A percentile compares a stretch with the other conserved stretches of the same genome.
Conservation (phyloP, 2,329 filamentous ascomycete genomes). For the Waltergamsia citrina region DNA sequence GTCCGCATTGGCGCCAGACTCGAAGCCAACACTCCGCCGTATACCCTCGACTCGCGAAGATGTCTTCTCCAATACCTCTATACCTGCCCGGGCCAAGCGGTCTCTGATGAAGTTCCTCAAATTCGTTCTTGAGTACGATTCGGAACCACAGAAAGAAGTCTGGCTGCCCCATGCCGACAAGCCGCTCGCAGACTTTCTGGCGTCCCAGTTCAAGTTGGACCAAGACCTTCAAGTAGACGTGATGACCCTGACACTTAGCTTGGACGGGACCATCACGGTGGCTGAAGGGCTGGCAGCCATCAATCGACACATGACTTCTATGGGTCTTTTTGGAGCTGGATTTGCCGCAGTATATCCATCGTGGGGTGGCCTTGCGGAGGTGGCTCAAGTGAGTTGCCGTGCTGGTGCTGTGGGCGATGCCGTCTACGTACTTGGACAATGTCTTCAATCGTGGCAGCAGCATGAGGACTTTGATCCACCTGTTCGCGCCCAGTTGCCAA, state of each 20-base stretch:
- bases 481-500: slow-evolving; percentile 43
- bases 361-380: slow-evolving; percentile 84
- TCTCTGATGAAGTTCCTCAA: slow-evolving; percentile 89
- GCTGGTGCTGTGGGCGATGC: slow-evolving; percentile 85
- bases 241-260: slow-evolving; percentile 62
- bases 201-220: slow-evolving; percentile 57
- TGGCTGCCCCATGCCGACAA: slow-evolving; percentile 50
- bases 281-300: slow-evolving; percentile 62
- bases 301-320: slow-evolving; percentile 72
- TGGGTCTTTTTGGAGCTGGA: slow-evolving; percentile 78
- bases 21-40: slow-evolving; percentile 42
- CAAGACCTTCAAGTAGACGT: slow-evolving; percentile 53
- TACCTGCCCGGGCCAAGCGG: slow-evolving; percentile 75
- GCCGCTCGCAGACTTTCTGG: slow-evolving; percentile 50
- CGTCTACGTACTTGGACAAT: slow-evolving; percentile 76
- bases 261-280: slow-evolving; percentile 53
- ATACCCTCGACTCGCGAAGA: slow-evolving; percentile 89
- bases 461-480: slow-evolving; percentile 12
- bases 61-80: slow-evolving; percentile 69
- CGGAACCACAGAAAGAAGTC: slow-evolving; percentile 37
- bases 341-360: slow-evolving; percentile 88
- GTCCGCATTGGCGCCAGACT: slow-evolving; percentile 15
- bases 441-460: slow-evolving; percentile 33
- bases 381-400: slow-evolving; percentile 84
- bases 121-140: slow-evolving; percentile 67